phyloP scores from a whole-genome alignment of 176 grass and related monocot genomes.

The Coix lacrymajobi region DNA sequence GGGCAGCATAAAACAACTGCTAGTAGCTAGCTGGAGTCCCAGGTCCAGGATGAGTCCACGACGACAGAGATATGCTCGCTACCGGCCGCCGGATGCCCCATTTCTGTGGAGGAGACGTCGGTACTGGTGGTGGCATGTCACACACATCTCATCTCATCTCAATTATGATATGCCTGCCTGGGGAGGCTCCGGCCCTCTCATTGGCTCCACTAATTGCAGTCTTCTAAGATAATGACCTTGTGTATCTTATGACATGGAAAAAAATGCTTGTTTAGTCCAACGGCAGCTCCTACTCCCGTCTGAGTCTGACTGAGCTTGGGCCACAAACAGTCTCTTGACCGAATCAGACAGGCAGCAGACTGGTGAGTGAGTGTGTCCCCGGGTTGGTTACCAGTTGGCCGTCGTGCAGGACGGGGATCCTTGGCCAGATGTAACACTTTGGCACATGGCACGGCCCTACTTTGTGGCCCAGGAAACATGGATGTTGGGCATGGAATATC shows the following conservation, averaged over 20 bases:
- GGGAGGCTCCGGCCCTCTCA: background rate
- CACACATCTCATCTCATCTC: background rate
- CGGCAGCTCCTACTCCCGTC: background rate
- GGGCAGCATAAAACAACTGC: background rate
- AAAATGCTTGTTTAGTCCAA: background rate
- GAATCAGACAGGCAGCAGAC: slow-evolving; percentile 20
- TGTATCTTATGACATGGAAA: background rate
- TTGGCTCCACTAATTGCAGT: background rate
- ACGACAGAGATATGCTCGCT: background rate
- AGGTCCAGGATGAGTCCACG: background rate
- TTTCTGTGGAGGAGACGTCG: background rate
- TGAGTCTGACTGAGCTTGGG: background rate
- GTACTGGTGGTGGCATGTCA: background rate
- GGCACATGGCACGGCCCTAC: slow-evolving; percentile 1
- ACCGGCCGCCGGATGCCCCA: background rate
- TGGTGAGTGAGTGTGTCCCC: background rate
- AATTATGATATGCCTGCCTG: background rate
- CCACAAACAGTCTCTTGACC: background rate
- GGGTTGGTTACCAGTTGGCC: background rate
- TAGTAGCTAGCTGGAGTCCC: background rate
- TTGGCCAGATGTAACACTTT: background rate
- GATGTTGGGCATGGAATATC: background rate
- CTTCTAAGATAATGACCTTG: background rate
- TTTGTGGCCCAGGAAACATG: background rate
- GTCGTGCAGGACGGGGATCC: background rate